Evolutionary conservation across 805 yeast genomes (phyloP), one percentile per base, ranked within the genome.

Genomic region (Yarrowia keelungensis): DNA sequence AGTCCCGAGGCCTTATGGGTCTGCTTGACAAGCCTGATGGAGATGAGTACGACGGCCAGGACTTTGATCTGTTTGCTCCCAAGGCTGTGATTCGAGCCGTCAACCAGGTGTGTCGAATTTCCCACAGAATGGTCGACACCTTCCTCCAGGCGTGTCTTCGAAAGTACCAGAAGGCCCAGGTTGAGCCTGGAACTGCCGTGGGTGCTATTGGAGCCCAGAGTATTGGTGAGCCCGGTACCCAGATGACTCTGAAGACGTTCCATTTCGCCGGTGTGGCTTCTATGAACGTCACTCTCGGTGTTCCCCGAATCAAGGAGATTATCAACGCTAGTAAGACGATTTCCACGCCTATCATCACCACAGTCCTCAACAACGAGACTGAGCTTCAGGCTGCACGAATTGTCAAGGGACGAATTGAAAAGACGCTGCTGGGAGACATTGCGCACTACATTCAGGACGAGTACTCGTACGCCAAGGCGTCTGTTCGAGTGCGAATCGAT

Each of bases 251-350:
- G 76, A 90, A 90, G 77, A 90, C 96, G 70, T 94, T 94, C 91
- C 99, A 95, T 84, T 95, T 95, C 84, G 99, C 99, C 75, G 99
- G 99, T 84, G 99, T 95, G 69, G 98, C 99, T 43, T 90, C 97
- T 58, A 95, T 94, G 98, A 95, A 95, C 82, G 97, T 94, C 72
- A 95, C 99, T 0, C 85, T 95, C 73, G 99, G 99, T 86, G 99
- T 95, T 67, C 99, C 99, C 62, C 97, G 99, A 86, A 94, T 95
- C 78, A 95, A 95, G 81, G 99, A 95, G 85, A 95, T 95, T 78
- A 95, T 95, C 78, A 95, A 95, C 78, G 99, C 99, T 2, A 91
- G 98, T 19, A 95, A 95, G 78, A 86, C 87, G 19, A 95, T 95
- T 74, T 91, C 97, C 8, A 95, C 99, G 8, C 99, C 99, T 1